These are phyloP conservation scores for Candida rishiriensis DNA, from an alignment of 805 yeast species.

Conservation along the genomic window DNA sequence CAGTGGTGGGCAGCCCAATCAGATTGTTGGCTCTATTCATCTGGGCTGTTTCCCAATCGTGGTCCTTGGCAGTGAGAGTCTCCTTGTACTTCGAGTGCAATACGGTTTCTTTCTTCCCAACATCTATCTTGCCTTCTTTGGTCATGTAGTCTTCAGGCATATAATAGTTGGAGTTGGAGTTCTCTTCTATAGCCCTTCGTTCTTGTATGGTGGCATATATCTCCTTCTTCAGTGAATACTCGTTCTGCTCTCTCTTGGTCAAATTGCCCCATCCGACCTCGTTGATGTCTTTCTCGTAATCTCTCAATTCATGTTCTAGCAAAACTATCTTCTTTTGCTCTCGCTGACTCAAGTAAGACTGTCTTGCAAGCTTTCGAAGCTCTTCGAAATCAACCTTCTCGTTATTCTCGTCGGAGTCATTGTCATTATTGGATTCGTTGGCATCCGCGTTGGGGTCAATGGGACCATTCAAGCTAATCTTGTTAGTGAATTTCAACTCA, in stretches of 20 bases:
- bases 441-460: too few relatives aligned
- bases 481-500: conserved; percentile 1
- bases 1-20: neutral
- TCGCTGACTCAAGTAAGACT: conserved; percentile 41
- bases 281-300: conserved; percentile 44
- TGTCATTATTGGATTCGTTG: too few relatives aligned
- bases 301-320: conserved; percentile 43
- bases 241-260: conserved; percentile 44
- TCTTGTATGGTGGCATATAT: conserved; percentile 41
- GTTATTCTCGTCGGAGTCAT: conserved; percentile 4
- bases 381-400: conserved; percentile 16
- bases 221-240: conserved; percentile 47
- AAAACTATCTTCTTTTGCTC: conserved; percentile 42
- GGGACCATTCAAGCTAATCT: neutral
- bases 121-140: conserved; percentile 48
- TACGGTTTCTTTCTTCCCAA: conserved; percentile 47
- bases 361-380: conserved; percentile 46
- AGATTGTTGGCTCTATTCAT: conserved; percentile 28
- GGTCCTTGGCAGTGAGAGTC: conserved; percentile 15
- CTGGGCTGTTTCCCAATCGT: conserved; percentile 53
- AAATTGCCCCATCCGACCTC: conserved; percentile 52
- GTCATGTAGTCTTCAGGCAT: conserved; percentile 57
- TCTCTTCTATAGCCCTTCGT: conserved; percentile 27
- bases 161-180: conserved; percentile 32
- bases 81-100: conserved; percentile 32